Evolutionary conservation across 805 yeast species (phyloP).

Genomic region (Allodekkera sacchari): DNA sequence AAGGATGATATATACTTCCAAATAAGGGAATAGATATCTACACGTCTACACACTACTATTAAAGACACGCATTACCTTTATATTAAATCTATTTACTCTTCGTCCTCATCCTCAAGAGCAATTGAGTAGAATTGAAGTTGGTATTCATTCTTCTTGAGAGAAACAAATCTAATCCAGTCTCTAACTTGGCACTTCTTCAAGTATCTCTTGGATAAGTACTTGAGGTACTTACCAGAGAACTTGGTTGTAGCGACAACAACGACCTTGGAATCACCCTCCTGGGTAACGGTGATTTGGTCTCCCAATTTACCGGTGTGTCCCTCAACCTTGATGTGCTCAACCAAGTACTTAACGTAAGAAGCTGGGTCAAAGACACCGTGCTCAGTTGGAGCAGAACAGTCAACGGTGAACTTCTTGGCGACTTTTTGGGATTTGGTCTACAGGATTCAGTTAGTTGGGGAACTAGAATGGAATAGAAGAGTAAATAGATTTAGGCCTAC

Average conservation of each 20-base stretch:
- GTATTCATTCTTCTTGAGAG: constrained; percentile 92
- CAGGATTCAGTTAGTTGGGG: constrained; percentile 6
- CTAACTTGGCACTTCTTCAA: constrained; percentile 99
- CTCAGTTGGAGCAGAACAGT: constrained; percentile 94
- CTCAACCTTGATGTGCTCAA: constrained; percentile 99
- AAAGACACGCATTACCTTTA: no score
- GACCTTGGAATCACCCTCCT: constrained; percentile 81
- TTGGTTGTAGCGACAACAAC: constrained; percentile 84
- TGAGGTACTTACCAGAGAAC: constrained; percentile 99
- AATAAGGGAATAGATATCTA: no score
- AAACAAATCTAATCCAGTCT: constrained; percentile 99
- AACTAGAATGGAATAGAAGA: neutral
- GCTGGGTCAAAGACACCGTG: constrained; percentile 97
- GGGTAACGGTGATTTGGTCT: constrained; percentile 81
- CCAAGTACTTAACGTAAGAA: constrained; percentile 94
- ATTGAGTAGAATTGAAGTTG: constrained; percentile 98
- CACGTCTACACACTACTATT: no score
- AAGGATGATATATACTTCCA: no score
- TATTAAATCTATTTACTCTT: no score
- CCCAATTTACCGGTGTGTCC: constrained; percentile 96
- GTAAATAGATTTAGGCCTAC: neutral
- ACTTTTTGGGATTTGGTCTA: constrained; percentile 68
- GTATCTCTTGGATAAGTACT: constrained; percentile 99
- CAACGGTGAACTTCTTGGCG: constrained; percentile 88
- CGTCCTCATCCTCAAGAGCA: constrained; percentile 85